Evolutionary conservation across 495 filamentous ascomycete genomes (phyloP).

Genomic region (Hamigera avellanea): DNA sequence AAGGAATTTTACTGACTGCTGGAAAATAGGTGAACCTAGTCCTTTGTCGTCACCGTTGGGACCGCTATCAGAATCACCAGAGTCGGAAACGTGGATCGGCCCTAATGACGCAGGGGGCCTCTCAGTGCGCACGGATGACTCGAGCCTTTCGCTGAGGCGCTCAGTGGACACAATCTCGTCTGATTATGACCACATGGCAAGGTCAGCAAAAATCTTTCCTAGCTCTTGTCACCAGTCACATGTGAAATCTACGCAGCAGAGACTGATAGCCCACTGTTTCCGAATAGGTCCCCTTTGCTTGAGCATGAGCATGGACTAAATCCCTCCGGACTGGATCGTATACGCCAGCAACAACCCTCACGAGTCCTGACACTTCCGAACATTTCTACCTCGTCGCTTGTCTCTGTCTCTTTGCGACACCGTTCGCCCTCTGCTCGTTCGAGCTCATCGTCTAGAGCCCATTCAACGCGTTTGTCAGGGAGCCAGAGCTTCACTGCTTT

Average conservation of each 20-base stretch:
- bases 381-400: constrained; percentile 51
- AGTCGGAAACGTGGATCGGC: constrained; percentile 37
- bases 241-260: not conserved
- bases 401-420: constrained; percentile 35
- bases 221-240: constrained; percentile 1
- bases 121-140: constrained; percentile 25
- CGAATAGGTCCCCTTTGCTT: constrained; percentile 41
- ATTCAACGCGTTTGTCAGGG: constrained; percentile 44
- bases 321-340: constrained; percentile 75
- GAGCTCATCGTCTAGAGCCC: constrained; percentile 38
- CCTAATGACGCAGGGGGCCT: constrained; percentile 52
- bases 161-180: constrained; percentile 30
- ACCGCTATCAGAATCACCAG: constrained; percentile 30
- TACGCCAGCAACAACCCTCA: constrained; percentile 69
- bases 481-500: constrained; percentile 58
- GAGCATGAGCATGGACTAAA: constrained; percentile 53
- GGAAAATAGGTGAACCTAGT: constrained; percentile 30
- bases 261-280: not conserved
- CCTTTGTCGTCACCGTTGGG: constrained; percentile 35
- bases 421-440: constrained; percentile 49
- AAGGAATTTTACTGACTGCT: constrained; percentile 4
- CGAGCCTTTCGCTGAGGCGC: constrained; percentile 19
- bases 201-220: constrained; percentile 39
- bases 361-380: constrained; percentile 56
- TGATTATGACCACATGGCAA: constrained; percentile 32